A percentile compares a stretch with the other conserved stretches of the same genome.
Conservation (phyloP, 2,329 filamentous ascomycete species). For the Aspergillus fischeri region DNA sequence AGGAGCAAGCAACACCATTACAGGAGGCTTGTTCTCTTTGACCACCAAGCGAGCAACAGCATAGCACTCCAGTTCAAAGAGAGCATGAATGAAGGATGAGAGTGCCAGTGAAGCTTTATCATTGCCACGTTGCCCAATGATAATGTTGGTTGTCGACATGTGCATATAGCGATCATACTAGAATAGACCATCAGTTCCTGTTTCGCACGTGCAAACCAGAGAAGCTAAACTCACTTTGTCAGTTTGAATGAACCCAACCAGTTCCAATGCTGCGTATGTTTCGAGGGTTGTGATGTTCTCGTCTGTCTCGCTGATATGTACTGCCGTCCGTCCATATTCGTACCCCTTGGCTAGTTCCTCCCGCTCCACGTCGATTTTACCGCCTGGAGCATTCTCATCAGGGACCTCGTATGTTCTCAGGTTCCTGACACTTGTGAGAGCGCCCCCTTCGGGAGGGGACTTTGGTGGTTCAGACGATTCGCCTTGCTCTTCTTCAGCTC, state of each 20-base stretch:
- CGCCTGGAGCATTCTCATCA: slow-evolving; percentile 68
- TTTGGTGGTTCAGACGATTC: slow-evolving; percentile 48
- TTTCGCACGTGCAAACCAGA: neutral
- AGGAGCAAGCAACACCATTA: slow-evolving; percentile 74
- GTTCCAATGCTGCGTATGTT: slow-evolving; percentile 68
- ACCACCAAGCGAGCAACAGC: slow-evolving; percentile 79
- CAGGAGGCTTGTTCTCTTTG: slow-evolving; percentile 77
- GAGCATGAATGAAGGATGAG: slow-evolving; percentile 82
- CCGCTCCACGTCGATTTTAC: slow-evolving; percentile 74
- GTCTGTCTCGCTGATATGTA: slow-evolving; percentile 83
- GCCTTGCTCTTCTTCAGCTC: slow-evolving; percentile 47
- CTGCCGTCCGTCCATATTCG: slow-evolving; percentile 86
- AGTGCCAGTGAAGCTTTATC: slow-evolving; percentile 79
- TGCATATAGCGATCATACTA: slow-evolving; percentile 80
- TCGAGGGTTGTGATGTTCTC: slow-evolving; percentile 84
- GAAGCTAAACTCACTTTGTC: slow-evolving; percentile 53
- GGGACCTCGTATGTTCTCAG: slow-evolving; percentile 77
- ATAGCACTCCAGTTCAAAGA: slow-evolving; percentile 79
- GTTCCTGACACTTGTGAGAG: slow-evolving; percentile 68
- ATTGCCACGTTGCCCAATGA: slow-evolving; percentile 72
- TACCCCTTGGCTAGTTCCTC: slow-evolving; percentile 91
- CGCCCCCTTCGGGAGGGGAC: slow-evolving; percentile 29
- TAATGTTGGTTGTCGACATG: slow-evolving; percentile 75
- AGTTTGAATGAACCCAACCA: slow-evolving; percentile 79
- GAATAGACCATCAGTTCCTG: slow-evolving; percentile 1